phyloP scores from a whole-genome alignment of 345 rosid genomes.

The Brassica cretica region DNA sequence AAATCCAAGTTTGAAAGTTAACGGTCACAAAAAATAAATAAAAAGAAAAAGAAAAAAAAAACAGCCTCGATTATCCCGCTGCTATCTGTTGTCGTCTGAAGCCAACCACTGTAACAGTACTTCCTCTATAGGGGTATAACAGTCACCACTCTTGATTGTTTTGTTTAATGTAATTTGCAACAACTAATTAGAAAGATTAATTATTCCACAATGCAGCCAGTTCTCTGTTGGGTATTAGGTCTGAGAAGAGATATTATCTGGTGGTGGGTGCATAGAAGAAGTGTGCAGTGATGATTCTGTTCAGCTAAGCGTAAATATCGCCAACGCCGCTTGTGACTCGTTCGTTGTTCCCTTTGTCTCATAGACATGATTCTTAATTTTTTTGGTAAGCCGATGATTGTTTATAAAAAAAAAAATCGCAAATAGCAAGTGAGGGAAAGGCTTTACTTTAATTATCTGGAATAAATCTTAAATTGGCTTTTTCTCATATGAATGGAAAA shows the following conservation, averaged over 20 bases:
- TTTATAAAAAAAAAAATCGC: too few relatives aligned
- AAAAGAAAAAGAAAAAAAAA: background rate
- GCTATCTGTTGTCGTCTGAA: slow-evolving; percentile 19
- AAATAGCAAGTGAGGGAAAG: background rate
- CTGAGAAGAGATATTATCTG: too few relatives aligned
- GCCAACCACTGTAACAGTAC: slow-evolving; percentile 3
- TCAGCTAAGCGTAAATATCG: too few relatives aligned
- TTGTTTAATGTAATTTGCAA: background rate
- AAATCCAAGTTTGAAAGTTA: slow-evolving; percentile 37
- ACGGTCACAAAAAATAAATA: slow-evolving; percentile 28
- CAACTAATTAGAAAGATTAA: background rate
- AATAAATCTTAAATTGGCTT: background rate
- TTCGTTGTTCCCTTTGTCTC: too few relatives aligned
- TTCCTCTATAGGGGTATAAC: slow-evolving; percentile 1
- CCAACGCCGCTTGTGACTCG: too few relatives aligned
- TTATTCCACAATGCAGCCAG: too few relatives aligned
- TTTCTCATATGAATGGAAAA: background rate
- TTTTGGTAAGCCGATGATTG: too few relatives aligned
- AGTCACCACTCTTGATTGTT: background rate
- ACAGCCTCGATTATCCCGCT: slow-evolving; percentile 23
- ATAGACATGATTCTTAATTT: too few relatives aligned
- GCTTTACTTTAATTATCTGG: background rate
- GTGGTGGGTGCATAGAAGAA: too few relatives aligned
- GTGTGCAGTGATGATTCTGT: too few relatives aligned
- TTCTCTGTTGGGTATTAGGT: too few relatives aligned